Evolutionary conservation across 139 green algal genomes (phyloP).

Genomic region (Auxenochlorella pyrenoidosa): DNA sequence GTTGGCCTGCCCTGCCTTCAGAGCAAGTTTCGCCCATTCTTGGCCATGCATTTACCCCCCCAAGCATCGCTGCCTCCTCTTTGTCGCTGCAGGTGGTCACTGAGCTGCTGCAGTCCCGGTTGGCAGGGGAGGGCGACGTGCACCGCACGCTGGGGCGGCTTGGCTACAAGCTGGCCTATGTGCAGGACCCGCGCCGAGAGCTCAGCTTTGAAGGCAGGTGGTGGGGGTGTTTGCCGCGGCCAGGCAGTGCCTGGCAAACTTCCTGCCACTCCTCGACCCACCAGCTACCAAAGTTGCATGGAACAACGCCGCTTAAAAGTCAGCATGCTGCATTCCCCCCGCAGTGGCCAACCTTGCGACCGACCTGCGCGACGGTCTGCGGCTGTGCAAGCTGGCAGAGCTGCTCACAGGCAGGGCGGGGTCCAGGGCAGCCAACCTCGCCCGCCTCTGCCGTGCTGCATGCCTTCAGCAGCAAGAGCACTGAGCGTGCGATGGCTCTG

Average conservation of each 20-base stretch:
- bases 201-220: constrained; percentile 72
- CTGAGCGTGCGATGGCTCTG: not conserved
- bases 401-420: constrained; percentile 58
- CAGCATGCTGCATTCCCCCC: not conserved
- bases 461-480: not conserved
- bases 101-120: constrained; percentile 64
- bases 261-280: not conserved
- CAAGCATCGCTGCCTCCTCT: not conserved
- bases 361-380: constrained; percentile 80
- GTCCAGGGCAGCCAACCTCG: not conserved
- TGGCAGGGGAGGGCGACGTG: constrained; percentile 81
- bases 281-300: not conserved
- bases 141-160: constrained; percentile 74
- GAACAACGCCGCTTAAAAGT: not conserved
- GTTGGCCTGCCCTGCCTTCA: too few relatives aligned
- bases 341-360: constrained; percentile 59
- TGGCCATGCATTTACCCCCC: too few relatives aligned
- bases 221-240: too few relatives aligned
- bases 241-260: not conserved
- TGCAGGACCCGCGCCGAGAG: constrained; percentile 72
- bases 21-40: too few relatives aligned
- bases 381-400: constrained; percentile 75
- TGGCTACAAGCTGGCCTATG: constrained; percentile 70
- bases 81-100: constrained; percentile 57
- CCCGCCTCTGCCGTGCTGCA: not conserved